phyloP scores from a whole-genome alignment of 495 filamentous ascomycete genomes.

The Hypoxylon lienhwacheense region DNA sequence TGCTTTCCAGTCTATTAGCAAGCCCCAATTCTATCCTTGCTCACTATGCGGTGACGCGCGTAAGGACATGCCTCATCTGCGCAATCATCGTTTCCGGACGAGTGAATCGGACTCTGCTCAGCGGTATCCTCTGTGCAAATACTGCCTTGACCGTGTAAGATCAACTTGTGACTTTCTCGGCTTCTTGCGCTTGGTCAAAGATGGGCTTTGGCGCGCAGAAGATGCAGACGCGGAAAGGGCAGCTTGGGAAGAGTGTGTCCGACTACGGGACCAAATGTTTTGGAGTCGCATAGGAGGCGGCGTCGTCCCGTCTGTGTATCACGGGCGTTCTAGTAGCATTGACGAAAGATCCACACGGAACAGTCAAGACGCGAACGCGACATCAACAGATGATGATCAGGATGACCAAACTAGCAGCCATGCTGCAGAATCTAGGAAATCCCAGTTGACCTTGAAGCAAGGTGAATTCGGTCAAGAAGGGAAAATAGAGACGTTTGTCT shows the following conservation, averaged over 20 bases:
- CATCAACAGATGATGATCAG: constrained; percentile 4
- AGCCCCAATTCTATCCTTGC: constrained; percentile 69
- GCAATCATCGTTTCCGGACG: constrained; percentile 86
- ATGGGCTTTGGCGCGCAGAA: constrained; percentile 83
- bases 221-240: constrained; percentile 73
- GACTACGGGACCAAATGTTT: constrained; percentile 90
- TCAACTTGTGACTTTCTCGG: constrained; percentile 89
- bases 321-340: constrained; percentile 26
- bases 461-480: constrained; percentile 12
- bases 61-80: constrained; percentile 65
- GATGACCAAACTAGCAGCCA: constrained; percentile 1
- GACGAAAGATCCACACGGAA: constrained; percentile 24
- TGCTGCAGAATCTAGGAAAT: constrained; percentile 10
- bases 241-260: constrained; percentile 92
- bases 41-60: constrained; percentile 85
- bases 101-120: constrained; percentile 83
- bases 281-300: constrained; percentile 91
- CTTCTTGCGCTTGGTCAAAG: constrained; percentile 84
- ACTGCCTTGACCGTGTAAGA: constrained; percentile 81
- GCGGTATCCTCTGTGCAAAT: constrained; percentile 84
- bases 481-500: constrained; percentile 3
- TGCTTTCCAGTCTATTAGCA: constrained; percentile 54
- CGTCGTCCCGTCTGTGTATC: constrained; percentile 68
- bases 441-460: constrained; percentile 10
- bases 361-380: constrained; percentile 20